Percentiles rank a stretch among this genome's conserved stretches.
phyloP scores from a whole-genome alignment of 139 green algal genomes.

The Micractinium sp. region DNA sequence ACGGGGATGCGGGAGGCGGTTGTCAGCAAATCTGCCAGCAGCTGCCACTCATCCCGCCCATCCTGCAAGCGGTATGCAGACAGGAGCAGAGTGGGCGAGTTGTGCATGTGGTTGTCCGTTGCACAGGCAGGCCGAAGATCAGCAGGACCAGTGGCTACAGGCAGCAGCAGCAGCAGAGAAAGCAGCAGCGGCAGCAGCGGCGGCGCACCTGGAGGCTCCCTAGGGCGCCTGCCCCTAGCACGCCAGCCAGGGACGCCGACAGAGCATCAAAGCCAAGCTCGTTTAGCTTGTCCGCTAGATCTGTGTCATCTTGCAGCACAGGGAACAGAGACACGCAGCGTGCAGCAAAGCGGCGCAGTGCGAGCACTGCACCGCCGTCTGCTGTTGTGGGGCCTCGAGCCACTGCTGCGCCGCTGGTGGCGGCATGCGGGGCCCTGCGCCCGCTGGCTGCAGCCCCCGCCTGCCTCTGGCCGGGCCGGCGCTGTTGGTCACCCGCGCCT shows the following conservation, averaged over 20 bases:
- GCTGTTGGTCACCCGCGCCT: no score
- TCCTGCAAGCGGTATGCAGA: background rate
- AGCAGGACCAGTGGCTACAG: background rate
- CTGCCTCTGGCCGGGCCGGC: no score
- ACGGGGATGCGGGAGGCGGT: background rate
- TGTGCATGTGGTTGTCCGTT: no score
- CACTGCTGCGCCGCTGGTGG: background rate
- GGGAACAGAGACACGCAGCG: background rate
- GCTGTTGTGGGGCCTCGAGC: background rate
- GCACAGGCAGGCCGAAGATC: no score
- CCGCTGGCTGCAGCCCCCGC: no score
- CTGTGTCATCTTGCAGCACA: background rate
- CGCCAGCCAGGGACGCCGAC: background rate
- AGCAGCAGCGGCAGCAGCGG: background rate
- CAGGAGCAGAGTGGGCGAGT: no score
- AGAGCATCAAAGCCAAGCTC: background rate
- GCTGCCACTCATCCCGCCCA: background rate
- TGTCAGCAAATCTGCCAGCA: background rate
- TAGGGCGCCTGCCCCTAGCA: background rate
- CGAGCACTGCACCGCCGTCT: background rate
- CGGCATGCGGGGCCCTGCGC: background rate
- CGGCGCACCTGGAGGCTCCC: background rate
- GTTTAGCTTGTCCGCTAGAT: no score
- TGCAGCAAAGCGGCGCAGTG: background rate
- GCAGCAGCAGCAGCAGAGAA: background rate